Base-by-base conservation (phyloP, 805 yeast genomes). In the Yamadazyma olivae region DNA sequence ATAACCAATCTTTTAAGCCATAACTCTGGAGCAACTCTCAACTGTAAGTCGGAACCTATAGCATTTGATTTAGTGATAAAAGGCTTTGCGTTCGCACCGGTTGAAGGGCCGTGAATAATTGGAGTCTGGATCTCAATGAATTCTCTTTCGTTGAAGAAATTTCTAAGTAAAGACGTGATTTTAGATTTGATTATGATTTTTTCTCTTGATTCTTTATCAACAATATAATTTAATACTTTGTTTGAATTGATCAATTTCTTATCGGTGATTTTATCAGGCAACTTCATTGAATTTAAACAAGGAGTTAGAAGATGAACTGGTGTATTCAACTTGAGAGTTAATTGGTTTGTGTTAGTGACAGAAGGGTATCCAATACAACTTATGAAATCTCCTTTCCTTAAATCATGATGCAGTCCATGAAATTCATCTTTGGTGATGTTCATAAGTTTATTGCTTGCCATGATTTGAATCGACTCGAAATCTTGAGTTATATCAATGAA, bases 61-160 rank as follows among this genome's bases (percentile, higher is more conserved):
- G 30, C 31, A 10, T 33, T 29, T 4, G 50, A 35, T 27, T 58
- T 55, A 1, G 97, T 88, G 1, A 51, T 51, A 48, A 93, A 93
- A 0, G 98, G 96, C n/a, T 74, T 73, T 0, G 99, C 98, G 49
- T 81, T 79, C 4, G 99, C 99, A 2, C 99, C 99, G 13, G 88
- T 85, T 0, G 89, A 77, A 22, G 67, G 63, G 1, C 81, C 79
- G 0, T 88, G 75, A 9, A 93, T 58, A 1, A 89, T 75, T 0
- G 99, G 99, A 0, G 99, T 93, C 34, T 82, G 84, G 0, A 93
- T 95, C 55, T 89, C 96, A 3, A 85, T 43, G 46, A 89, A 93
- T 1, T 67, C 77, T 16, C 64, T 59, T 0, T 51, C 48, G 27
- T 70, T 67, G 15, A 91, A 69, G 48, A 76, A 89, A 1, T 51